Evolutionary conservation across 2,329 filamentous ascomycete genomes (phyloP).

Genomic region (Hypomyces perniciosus): DNA sequence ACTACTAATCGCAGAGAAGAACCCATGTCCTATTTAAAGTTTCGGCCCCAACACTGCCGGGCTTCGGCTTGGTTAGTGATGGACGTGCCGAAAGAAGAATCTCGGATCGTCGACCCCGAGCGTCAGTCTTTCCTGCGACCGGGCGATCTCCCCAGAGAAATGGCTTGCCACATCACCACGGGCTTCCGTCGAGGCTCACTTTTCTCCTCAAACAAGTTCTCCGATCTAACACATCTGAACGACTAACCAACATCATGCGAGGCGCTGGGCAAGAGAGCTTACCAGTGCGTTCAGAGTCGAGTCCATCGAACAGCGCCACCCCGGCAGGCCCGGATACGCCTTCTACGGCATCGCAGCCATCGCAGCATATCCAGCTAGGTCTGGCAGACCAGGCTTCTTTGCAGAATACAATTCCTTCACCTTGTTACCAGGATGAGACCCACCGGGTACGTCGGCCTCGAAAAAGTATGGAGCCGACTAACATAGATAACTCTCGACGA

Average conservation of each 20-base stretch:
- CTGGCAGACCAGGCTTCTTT: not conserved
- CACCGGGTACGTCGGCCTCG: not conserved
- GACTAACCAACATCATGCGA: conserved; percentile 1
- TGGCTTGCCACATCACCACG: too few species aligned
- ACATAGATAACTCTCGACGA: conserved; percentile 20
- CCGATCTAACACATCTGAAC: not conserved
- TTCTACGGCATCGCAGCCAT: not conserved
- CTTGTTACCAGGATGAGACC: not conserved
- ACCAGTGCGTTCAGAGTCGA: not conserved
- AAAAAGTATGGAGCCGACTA: not conserved
- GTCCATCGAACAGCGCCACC: conserved; percentile 1
- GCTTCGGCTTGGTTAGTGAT: too few species aligned
- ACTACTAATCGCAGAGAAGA: too few species aligned
- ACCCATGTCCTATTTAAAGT: too few species aligned
- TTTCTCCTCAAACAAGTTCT: too few species aligned
- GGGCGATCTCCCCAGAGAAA: too few species aligned
- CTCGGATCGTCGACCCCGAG: too few species aligned
- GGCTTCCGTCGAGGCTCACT: too few species aligned
- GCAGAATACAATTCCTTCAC: not conserved
- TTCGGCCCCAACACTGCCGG: too few species aligned
- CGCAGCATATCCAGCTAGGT: not conserved
- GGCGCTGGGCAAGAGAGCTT: not conserved
- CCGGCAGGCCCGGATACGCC: not conserved
- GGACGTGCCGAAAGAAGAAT: too few species aligned
- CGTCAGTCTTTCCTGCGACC: too few species aligned